Percentiles rank a stretch among this genome's conserved stretches.
Conservation (phyloP, 306 rosid genomes). For the Trichosanthes cucumerina region DNA sequence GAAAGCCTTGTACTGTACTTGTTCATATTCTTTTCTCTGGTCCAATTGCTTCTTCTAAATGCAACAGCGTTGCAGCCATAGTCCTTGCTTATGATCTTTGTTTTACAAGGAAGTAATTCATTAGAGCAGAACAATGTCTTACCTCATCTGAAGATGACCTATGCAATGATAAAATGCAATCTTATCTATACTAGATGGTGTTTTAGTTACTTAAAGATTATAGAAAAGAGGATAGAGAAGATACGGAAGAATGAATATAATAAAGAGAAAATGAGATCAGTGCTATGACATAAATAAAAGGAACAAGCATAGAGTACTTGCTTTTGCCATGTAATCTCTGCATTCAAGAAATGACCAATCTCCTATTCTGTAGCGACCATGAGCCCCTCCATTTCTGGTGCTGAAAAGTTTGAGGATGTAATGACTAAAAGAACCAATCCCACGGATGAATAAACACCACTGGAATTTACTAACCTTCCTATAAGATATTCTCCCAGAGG, state of each 20-base stretch:
- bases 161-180: neutral
- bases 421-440: neutral
- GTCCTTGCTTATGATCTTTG: neutral
- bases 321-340: slow-evolving; percentile 69
- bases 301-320: slow-evolving; percentile 22
- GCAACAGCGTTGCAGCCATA: neutral
- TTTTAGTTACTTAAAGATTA: neutral
- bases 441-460: neutral
- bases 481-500: slow-evolving; percentile 90
- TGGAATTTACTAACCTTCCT: slow-evolving; percentile 56
- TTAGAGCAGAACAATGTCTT: neutral
- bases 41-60: neutral
- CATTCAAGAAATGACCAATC: slow-evolving; percentile 80
- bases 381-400: slow-evolving; percentile 78
- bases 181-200: neutral
- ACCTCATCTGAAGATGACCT: neutral
- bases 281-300: neutral
- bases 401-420: slow-evolving; percentile 31
- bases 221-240: neutral
- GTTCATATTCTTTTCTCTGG: neutral
- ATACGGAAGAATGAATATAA: neutral
- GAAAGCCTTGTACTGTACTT: neutral
- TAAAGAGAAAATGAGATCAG: neutral
- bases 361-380: slow-evolving; percentile 68
- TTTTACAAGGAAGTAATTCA: neutral